Evolutionary conservation across 2,329 filamentous ascomycete species (phyloP), one percentile per base, ranked within the genome.

Genomic region (Trichoderma afroharzianum): DNA sequence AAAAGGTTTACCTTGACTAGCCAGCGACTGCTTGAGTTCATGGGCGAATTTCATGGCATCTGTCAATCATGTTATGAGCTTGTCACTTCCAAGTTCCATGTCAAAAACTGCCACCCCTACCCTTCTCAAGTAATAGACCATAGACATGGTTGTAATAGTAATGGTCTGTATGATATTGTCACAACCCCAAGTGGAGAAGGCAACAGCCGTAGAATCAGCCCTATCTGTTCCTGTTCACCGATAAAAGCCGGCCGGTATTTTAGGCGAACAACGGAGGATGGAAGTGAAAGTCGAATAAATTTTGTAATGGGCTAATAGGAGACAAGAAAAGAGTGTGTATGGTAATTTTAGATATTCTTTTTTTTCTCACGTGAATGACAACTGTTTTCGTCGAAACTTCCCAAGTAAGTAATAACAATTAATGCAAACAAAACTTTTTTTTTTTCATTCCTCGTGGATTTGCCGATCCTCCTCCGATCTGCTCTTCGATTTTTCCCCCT

Each of bases 11-110:
- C 85, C 83, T 80, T 93, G 91, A 74, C 85, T 87, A 74, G 88
- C 85, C 73, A 97, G 86, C 63, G 88, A 87, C 76, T 91, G 88
- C 78, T 91, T 89, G 79, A 94, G 96, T 77, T 91, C 88, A 79
- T 92, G 92, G 32, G 91, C 93, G 81, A 97, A 97, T 85, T 97
- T 97, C 94, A 97, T 97, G 69, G 74, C 73, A 72, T 68, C 63
- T 61, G 67, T 59, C 70, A 62, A 71, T 72, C 53, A 72, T 58
- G 39, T 70, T 64, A 57, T 43, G 47, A 24, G 47, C 36, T 50
- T 68, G 32, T 39, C 26, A 26, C 28, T 47, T 47, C n/a, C 9
- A 24, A 32, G 33, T 26, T 26, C 33, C 33, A 36, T 36, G 24
- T 7, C 15, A 39, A 39, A 28, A 50, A 9, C 50, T 21, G 18